phyloP scores from a whole-genome alignment of 768 basidiomycete species.

The Plicaturopsis crispa region DNA sequence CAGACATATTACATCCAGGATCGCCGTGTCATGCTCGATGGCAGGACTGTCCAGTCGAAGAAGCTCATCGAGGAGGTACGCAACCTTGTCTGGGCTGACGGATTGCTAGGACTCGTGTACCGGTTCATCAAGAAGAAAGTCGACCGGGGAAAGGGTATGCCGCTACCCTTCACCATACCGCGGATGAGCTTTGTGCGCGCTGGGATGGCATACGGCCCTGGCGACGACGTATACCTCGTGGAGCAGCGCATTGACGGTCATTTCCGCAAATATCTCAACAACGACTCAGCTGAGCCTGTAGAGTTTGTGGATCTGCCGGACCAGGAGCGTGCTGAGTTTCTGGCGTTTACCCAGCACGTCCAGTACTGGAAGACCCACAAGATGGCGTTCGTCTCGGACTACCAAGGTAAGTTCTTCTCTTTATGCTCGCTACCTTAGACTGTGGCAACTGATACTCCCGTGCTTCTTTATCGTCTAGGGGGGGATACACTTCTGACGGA shows the following conservation, averaged over 20 bases:
- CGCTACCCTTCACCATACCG: constrained; percentile 7
- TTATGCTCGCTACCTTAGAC: neutral
- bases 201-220: constrained; percentile 6
- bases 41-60: constrained; percentile 9
- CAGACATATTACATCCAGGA: constrained; percentile 9
- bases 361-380: constrained; percentile 16
- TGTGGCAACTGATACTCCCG: no score
- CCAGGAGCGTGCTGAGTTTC: constrained; percentile 11
- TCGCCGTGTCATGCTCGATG: constrained; percentile 5
- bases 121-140: constrained; percentile 5
- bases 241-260: constrained; percentile 13
- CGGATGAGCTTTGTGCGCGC: constrained; percentile 11
- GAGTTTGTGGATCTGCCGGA: constrained; percentile 1
- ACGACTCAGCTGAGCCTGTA: constrained; percentile 8
- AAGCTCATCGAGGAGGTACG: constrained; percentile 13
- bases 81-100: constrained; percentile 15
- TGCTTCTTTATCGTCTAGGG: no score
- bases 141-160: neutral
- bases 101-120: constrained; percentile 12
- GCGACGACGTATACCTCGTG: constrained; percentile 10
- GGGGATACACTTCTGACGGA: constrained; percentile 12
- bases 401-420: constrained; percentile 13
- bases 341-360: constrained; percentile 15
- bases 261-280: constrained; percentile 19
- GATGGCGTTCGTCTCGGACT: constrained; percentile 17